Evolutionary conservation across 768 basidiomycete genomes (phyloP), one percentile per base, ranked within the genome.

Genomic region (Suillus ampliporus): DNA sequence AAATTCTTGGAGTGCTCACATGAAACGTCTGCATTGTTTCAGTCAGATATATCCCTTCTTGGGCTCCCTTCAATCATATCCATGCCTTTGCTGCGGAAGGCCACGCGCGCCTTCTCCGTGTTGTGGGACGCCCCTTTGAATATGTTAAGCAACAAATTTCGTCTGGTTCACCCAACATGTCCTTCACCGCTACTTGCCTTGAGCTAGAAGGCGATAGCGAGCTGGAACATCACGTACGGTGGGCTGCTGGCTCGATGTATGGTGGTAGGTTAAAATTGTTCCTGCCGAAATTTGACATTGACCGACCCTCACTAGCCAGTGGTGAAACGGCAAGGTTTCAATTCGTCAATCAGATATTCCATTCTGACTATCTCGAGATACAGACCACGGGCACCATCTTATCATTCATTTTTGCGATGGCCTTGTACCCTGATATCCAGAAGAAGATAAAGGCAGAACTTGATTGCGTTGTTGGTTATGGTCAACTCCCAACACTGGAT

Each of bases 391-490:
- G 38, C 40, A 60, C 61, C 2, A 38, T 46, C 8, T 19, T 62
- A 15, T 14, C 56, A 19, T 62, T 62, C 57, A 62, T 62, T 38
- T 28, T 59, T 13, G 53, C 53, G 26, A 61, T 57, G 56, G 38
- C 56, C 23, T 26, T 57, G 56, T 57, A 57, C 19, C 56, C 38
- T 38, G 56, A 57, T 44, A 21, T 57, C 23, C 56, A 57, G 7
- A 14, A 9, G 8, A 47, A 48, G 51, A 52, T 52, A 34, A 21
- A n/a, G 51, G 34, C n/a, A 19, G 75, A 81, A 56, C 66, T 82
- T 5, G 79, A 81, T 59, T 47, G 64, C n/a, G 72, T 79, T 10
- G 40, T 78, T 2, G 73, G 76, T n/a, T 56, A 64, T 4, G 72
- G 71, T 15, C 61, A 71, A 37, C 66, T 81, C n/a, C 81, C 80